A percentile compares a stretch with the other conserved stretches of the same genome.
Evolutionary conservation across 202 grass and related monocot genomes (phyloP).

Genomic region (Cymbopogon flexuosus): DNA sequence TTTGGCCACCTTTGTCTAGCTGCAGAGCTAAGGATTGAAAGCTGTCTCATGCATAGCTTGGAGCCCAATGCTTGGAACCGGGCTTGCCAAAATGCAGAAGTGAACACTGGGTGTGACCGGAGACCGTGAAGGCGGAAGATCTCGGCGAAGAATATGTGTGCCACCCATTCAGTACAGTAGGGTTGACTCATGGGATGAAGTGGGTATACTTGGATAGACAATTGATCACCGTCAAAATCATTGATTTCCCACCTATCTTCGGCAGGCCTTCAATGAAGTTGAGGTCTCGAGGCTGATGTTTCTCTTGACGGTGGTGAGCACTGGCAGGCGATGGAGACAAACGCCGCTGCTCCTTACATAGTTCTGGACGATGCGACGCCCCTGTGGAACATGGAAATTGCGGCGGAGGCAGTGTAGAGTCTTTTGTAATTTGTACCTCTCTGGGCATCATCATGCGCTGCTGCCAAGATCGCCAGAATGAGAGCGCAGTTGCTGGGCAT

Average conservation of each 20-base stretch:
- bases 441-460: background rate
- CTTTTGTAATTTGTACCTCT: background rate
- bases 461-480: background rate
- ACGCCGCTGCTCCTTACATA: too few relatives aligned
- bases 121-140: background rate
- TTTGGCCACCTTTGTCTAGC: background rate
- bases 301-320: background rate
- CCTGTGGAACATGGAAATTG: background rate
- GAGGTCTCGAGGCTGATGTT: background rate
- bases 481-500: background rate
- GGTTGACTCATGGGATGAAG: background rate
- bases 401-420: background rate
- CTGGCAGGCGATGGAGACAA: background rate
- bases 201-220: background rate
- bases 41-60: background rate
- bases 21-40: background rate
- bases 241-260: background rate
- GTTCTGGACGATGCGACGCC: background rate
- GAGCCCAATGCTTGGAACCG: background rate
- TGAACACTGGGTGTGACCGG: background rate
- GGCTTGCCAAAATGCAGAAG: background rate
- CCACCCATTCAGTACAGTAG: background rate
- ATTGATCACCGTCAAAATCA: background rate
- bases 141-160: background rate
- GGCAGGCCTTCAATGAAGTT: background rate